Evolutionary conservation across 129 eudicot genomes (phyloP).

Genomic region (Flaveria sonorensis): DNA sequence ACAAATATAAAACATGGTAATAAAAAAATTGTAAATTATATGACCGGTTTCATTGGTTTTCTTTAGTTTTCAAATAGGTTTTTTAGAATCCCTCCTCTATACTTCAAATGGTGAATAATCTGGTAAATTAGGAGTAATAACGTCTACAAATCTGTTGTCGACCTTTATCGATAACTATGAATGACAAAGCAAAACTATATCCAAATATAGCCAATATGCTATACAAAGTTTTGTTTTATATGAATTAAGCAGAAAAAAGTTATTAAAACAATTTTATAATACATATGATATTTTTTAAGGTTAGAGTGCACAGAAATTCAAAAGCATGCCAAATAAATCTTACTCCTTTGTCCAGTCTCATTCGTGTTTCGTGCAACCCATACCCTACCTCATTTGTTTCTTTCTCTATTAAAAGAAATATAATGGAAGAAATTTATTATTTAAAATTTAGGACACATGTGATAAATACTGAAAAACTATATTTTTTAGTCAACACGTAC

Average conservation of each 20-base stretch:
- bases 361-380: conserved; percentile 59
- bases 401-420: not conserved
- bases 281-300: conserved; percentile 9
- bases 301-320: conserved; percentile 16
- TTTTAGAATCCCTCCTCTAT: too few relatives aligned
- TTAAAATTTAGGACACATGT: not conserved
- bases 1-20: too few relatives aligned
- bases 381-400: conserved; percentile 28
- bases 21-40: too few relatives aligned
- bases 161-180: not conserved
- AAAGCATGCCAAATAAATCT: conserved; percentile 58
- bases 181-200: not conserved
- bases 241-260: not conserved
- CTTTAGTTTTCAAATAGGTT: too few relatives aligned
- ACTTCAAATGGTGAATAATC: too few relatives aligned
- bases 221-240: not conserved
- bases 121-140: too few relatives aligned
- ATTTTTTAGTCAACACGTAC: not conserved
- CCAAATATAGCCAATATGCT: not conserved
- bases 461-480: not conserved
- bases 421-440: not conserved
- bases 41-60: too few relatives aligned
- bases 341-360: conserved; percentile 52
- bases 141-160: too few relatives aligned
- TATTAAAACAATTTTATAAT: not conserved